Evolutionary conservation across 306 rosid species (phyloP), one percentile per base, ranked within the genome.

Genomic region (Fragaria ananassa): DNA sequence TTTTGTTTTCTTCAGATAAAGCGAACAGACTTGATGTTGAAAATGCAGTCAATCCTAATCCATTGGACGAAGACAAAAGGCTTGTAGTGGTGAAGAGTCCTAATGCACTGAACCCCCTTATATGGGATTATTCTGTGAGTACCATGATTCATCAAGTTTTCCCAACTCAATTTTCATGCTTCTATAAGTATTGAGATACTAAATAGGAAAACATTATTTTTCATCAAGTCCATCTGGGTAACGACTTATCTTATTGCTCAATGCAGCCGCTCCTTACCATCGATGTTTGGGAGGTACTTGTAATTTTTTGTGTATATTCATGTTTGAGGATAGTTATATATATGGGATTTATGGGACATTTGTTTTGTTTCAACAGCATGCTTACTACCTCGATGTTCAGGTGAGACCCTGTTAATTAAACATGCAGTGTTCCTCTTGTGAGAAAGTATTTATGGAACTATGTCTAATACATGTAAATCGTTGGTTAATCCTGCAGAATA

Each of bases 231-330:
- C 18, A 6, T 44, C 1, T 34, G 51, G 46, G 78, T 87, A 70
- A 81, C 45, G 23, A 82, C 34, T 34, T 76, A 74, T 68, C 23
- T 46, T 77, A 3, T 80, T 54, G 11, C n/a, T 74, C 83, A 62
- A 57, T 89, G 91, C 97, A 94, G 97, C 95, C 97, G 19, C 89
- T 94, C 42, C 97, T 94, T 64, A 89, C 97, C 58, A 85, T 94
- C 68, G 97, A 94, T 65, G 95, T 94, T 50, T 94, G 96, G 98
- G 96, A 94, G 97, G 98, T 94, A 88, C 25, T 69, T 76, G 27
- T 46, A 76, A 37, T 60, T 74, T 74, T n/a, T 49, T 8, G 49
- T 80, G 54, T 70, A 34, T 68, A 11, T 72, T 73, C 23, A 18
- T 68, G 8, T 58, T 76, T 73, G 51, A 50, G 74, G 74, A 11